phyloP scores from a whole-genome alignment of 495 filamentous ascomycete genomes.

The Daldinia decipiens region DNA sequence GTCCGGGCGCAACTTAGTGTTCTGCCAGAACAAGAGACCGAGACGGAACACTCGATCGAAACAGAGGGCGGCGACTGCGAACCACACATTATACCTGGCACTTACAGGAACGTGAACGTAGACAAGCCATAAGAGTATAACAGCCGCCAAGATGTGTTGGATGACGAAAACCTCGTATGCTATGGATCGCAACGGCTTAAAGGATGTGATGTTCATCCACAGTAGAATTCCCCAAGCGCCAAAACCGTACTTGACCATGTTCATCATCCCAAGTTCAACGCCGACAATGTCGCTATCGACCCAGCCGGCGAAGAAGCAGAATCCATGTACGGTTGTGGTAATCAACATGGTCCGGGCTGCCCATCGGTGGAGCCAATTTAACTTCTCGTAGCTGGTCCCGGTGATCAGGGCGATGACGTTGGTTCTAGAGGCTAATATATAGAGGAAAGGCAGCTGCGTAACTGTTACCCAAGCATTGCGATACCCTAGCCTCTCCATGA shows the following conservation, averaged over 20 bases:
- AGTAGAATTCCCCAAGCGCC: slow-evolving; percentile 78
- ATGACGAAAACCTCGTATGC: slow-evolving; percentile 85
- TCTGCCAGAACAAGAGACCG: slow-evolving; percentile 66
- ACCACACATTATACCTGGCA: slow-evolving; percentile 73
- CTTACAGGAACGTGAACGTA: slow-evolving; percentile 70
- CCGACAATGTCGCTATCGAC: slow-evolving; percentile 69
- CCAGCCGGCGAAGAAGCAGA: slow-evolving; percentile 77
- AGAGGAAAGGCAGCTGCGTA: slow-evolving; percentile 83
- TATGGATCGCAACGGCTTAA: slow-evolving; percentile 72
- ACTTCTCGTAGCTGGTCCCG: slow-evolving; percentile 75
- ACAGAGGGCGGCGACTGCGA: slow-evolving; percentile 73
- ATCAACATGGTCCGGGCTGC: slow-evolving; percentile 77
- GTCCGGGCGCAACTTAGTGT: slow-evolving; percentile 62
- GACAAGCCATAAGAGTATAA: slow-evolving; percentile 73
- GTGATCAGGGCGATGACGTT: slow-evolving; percentile 75
- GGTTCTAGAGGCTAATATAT: slow-evolving; percentile 80
- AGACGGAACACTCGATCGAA: slow-evolving; percentile 73
- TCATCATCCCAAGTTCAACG: slow-evolving; percentile 68
- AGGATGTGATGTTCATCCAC: slow-evolving; percentile 75
- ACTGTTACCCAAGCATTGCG: slow-evolving; percentile 80
- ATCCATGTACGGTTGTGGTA: slow-evolving; percentile 78
- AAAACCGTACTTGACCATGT: slow-evolving; percentile 72
- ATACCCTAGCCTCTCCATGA: slow-evolving; percentile 78
- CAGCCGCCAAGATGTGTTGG: slow-evolving; percentile 77
- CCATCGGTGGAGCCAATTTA: slow-evolving; percentile 91